phyloP scores from a whole-genome alignment of 495 filamentous ascomycete species.

The Penicillium atrosanguineum region DNA sequence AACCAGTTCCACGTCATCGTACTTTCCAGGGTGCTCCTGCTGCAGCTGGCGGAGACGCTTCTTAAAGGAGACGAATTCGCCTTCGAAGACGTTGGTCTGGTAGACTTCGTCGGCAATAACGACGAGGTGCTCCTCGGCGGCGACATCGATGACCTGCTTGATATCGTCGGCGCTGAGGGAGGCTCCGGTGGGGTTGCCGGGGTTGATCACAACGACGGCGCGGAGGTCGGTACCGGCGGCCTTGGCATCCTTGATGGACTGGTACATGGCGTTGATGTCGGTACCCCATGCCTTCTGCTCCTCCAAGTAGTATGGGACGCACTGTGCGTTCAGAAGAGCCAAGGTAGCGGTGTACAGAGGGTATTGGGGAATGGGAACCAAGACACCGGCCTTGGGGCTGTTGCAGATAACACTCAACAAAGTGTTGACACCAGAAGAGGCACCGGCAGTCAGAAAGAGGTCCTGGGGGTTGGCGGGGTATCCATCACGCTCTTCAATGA shows the following conservation, averaged over 20 bases:
- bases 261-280: conserved; percentile 69
- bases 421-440: conserved; percentile 91
- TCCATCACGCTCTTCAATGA: conserved; percentile 89
- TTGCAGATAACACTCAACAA: conserved; percentile 87
- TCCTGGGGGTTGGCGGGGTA: conserved; percentile 72
- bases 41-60: conserved; percentile 82
- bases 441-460: conserved; percentile 86
- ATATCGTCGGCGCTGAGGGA: conserved; percentile 77
- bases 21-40: conserved; percentile 66
- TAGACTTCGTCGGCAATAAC: conserved; percentile 96
- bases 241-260: conserved; percentile 67
- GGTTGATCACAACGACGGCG: conserved; percentile 95
- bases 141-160: conserved; percentile 75
- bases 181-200: conserved; percentile 94
- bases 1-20: conserved; percentile 81
- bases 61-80: conserved; percentile 94
- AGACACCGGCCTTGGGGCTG: conserved; percentile 72
- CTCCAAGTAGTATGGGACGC: conserved; percentile 90
- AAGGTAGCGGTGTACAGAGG: conserved; percentile 96
- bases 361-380: conserved; percentile 97
- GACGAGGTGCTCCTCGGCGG: conserved; percentile 81
- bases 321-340: conserved; percentile 76
- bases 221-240: conserved; percentile 78
- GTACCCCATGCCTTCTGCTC: conserved; percentile 86
- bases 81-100: conserved; percentile 96